phyloP scores from a whole-genome alignment of 83 land plant species.

The Picea engelmannii region DNA sequence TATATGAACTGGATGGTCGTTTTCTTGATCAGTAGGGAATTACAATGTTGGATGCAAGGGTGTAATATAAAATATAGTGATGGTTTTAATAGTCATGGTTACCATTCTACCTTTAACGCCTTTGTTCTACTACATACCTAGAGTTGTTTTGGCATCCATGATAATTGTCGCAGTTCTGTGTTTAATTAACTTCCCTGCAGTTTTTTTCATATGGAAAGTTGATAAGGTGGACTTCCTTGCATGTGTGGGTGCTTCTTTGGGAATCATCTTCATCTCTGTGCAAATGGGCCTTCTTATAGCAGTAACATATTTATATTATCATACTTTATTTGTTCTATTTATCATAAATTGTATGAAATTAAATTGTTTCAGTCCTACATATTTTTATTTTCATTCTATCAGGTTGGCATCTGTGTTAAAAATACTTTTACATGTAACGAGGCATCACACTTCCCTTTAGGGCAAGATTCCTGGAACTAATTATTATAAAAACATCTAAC shows the following conservation, averaged over 20 bases:
- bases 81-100: conserved; percentile 70
- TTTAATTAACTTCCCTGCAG: conserved; percentile 65
- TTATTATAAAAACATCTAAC: conserved; percentile 61
- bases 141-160: too few relatives aligned
- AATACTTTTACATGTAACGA: conserved; percentile 65
- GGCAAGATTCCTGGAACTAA: conserved; percentile 71
- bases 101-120: conserved; percentile 67
- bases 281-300: conserved; percentile 35
- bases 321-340: neutral
- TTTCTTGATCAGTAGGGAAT: conserved; percentile 34
- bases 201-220: conserved; percentile 50
- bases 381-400: conserved; percentile 38
- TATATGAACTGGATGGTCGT: neutral
- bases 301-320: conserved; percentile 24
- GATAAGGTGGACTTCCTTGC: too few relatives aligned
- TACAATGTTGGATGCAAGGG: too few relatives aligned
- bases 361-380: neutral
- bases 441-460: conserved; percentile 71
- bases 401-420: conserved; percentile 50
- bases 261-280: too few relatives aligned
- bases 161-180: neutral
- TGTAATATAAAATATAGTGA: conserved; percentile 37
- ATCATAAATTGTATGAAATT: neutral
- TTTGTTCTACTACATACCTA: conserved; percentile 40
- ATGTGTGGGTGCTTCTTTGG: too few relatives aligned